A percentile compares a stretch with the other conserved stretches of the same genome.
These are phyloP conservation scores for Nemania sp. DNA, from an alignment of 2,329 filamentous ascomycete genomes.

Conservation along the genomic window DNA sequence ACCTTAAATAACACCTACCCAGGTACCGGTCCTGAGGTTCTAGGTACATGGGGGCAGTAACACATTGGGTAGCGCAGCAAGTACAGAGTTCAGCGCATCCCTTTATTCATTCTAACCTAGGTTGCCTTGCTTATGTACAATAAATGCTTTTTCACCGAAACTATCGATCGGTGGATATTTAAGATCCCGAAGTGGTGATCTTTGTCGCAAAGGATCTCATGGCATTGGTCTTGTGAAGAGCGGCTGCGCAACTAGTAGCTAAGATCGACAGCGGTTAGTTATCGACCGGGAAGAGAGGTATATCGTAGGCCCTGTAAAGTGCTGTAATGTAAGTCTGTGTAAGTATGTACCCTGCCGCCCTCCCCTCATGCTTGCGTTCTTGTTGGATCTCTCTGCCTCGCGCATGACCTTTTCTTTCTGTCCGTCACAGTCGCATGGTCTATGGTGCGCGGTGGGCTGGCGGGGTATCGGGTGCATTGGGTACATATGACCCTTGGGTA, in stretches of 20 bases:
- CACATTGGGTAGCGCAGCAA: neutral
- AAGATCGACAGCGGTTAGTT: conserved; percentile 24
- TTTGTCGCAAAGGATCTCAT: conserved; percentile 2
- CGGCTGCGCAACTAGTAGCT: conserved; percentile 2
- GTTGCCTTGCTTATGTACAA: neutral
- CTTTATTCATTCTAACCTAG: conserved; percentile 1
- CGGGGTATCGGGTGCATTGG: conserved; percentile 28
- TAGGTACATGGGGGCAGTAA: neutral
- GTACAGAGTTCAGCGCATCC: neutral
- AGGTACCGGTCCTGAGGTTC: conserved; percentile 5
- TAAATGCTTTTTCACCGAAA: neutral
- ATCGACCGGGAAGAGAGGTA: neutral
- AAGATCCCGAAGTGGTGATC: neutral
- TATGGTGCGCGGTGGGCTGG: conserved; percentile 14
- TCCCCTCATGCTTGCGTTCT: neutral
- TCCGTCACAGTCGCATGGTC: conserved; percentile 35
- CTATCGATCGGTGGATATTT: neutral
- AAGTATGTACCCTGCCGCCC: neutral
- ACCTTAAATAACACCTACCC: conserved; percentile 1
- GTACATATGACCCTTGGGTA: neutral
- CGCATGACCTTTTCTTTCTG: conserved; percentile 30
- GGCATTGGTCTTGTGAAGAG: conserved; percentile 14
- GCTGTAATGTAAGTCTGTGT: too few species aligned
- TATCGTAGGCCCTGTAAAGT: neutral
- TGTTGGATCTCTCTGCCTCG: conserved; percentile 23